These are phyloP conservation scores for Sabuloglossum arenarium DNA, from an alignment of 495 filamentous ascomycete genomes.

Conservation along the genomic window DNA sequence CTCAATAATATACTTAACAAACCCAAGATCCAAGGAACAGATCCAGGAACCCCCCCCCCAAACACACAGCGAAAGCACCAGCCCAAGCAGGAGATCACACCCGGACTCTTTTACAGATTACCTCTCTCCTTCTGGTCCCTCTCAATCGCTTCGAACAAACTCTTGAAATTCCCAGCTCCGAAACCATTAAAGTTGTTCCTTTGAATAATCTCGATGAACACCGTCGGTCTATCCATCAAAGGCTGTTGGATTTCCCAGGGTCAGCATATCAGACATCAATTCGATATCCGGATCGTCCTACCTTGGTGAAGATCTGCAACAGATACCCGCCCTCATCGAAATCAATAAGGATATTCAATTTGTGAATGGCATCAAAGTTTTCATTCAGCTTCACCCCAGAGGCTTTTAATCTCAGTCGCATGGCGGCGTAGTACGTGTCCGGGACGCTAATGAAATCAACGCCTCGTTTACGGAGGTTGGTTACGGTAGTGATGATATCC, in stretches of 20 bases:
- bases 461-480: slow-evolving; percentile 52
- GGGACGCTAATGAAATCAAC: slow-evolving; percentile 83
- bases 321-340: slow-evolving; percentile 82
- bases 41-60: no score
- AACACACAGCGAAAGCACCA: no score
- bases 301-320: slow-evolving; percentile 68
- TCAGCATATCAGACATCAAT: slow-evolving; percentile 10
- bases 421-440: slow-evolving; percentile 57
- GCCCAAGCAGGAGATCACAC: no score
- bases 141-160: slow-evolving; percentile 81
- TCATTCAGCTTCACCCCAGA: slow-evolving; percentile 37
- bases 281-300: slow-evolving; percentile 10
- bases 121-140: slow-evolving; percentile 66
- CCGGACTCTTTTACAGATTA: slow-evolving; percentile 48
- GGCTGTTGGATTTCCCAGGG: slow-evolving; percentile 25
- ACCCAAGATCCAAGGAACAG: no score
- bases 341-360: slow-evolving; percentile 68
- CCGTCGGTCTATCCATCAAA: slow-evolving; percentile 77
- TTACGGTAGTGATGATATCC: slow-evolving; percentile 56
- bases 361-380: slow-evolving; percentile 50
- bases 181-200: slow-evolving; percentile 72
- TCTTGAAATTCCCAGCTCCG: slow-evolving; percentile 89
- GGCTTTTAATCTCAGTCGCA: slow-evolving; percentile 41
- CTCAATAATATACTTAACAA: no score
- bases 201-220: slow-evolving; percentile 90